Percentiles rank a stretch among this genome's conserved stretches.
Evolutionary conservation across 225 moss, liverwort and hornwort genomes (phyloP).

Genomic region (Pseudoscleropodium purum): DNA sequence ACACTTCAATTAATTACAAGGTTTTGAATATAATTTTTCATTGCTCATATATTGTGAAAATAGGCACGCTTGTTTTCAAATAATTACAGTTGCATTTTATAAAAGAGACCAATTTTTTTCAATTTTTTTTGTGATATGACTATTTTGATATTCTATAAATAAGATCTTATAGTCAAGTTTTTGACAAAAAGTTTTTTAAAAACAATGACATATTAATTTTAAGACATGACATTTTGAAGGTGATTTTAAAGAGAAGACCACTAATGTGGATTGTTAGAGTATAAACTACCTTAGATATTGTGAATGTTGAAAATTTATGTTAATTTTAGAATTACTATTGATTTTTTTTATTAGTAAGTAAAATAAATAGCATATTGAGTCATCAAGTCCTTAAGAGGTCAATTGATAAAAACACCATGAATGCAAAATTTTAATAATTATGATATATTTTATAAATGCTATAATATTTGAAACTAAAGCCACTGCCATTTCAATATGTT

Average conservation of each 20-base stretch:
- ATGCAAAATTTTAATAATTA: background rate
- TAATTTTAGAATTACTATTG: background rate
- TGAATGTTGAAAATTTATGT: background rate
- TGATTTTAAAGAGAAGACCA: background rate
- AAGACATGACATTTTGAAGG: background rate
- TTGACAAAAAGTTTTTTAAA: background rate
- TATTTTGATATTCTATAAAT: background rate
- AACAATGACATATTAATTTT: background rate
- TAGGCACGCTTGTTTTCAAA: background rate
- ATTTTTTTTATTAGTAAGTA: background rate
- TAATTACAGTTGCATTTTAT: background rate
- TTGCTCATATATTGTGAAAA: background rate
- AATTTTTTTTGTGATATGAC: background rate
- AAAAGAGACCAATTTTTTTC: background rate
- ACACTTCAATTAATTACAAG: background rate
- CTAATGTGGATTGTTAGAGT: accelerated
- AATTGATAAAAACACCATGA: background rate
- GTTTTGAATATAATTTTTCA: background rate
- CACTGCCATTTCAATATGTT: background rate
- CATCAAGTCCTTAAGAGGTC: background rate
- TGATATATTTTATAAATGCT: background rate
- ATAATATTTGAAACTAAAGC: background rate
- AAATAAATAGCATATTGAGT: background rate
- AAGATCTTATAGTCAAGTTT: background rate
- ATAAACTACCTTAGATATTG: background rate